phyloP scores from a whole-genome alignment of 169 alveolate genomes.

The Plasmodium vivax region DNA sequence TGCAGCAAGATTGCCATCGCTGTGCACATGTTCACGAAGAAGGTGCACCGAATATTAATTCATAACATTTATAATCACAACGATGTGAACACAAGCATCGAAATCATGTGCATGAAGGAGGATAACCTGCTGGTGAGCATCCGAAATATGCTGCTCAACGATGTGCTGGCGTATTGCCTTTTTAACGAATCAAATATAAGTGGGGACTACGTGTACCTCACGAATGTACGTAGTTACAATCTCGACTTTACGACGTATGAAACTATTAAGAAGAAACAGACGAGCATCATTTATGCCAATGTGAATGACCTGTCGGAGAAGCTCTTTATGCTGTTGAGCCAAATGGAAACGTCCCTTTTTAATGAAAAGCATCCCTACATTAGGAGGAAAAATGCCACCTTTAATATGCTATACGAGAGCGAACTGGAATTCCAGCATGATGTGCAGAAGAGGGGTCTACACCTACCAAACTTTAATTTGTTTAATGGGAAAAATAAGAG shows the following conservation, averaged over 20 bases:
- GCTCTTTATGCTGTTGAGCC: conserved; percentile 43
- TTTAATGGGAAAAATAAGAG: conserved; percentile 57
- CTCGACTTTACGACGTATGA: conserved; percentile 39
- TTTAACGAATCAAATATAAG: conserved; percentile 27
- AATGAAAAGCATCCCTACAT: conserved; percentile 69
- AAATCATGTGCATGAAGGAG: conserved; percentile 39
- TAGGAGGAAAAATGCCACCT: conserved; percentile 58
- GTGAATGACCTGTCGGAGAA: conserved; percentile 50
- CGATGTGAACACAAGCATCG: conserved; percentile 50
- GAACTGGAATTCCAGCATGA: conserved; percentile 1
- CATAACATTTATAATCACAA: conserved; percentile 18
- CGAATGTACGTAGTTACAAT: conserved; percentile 25
- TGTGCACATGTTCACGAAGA: conserved; percentile 72
- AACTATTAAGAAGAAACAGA: conserved; percentile 3
- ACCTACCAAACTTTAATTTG: conserved; percentile 64
- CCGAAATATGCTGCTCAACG: conserved; percentile 60
- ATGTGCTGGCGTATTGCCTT: conserved; percentile 57
- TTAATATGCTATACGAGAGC: conserved; percentile 45
- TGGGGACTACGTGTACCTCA: conserved; percentile 60
- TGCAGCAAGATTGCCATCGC: conserved; percentile 48
- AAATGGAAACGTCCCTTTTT: conserved; percentile 45
- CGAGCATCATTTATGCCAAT: conserved; percentile 14
- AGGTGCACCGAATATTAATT: conserved; percentile 7
- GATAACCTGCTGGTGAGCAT: conserved; percentile 40
- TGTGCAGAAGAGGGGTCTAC: conserved; percentile 22